phyloP scores from a whole-genome alignment of 2,329 filamentous ascomycete species.

The Fusarium cicatricum region DNA sequence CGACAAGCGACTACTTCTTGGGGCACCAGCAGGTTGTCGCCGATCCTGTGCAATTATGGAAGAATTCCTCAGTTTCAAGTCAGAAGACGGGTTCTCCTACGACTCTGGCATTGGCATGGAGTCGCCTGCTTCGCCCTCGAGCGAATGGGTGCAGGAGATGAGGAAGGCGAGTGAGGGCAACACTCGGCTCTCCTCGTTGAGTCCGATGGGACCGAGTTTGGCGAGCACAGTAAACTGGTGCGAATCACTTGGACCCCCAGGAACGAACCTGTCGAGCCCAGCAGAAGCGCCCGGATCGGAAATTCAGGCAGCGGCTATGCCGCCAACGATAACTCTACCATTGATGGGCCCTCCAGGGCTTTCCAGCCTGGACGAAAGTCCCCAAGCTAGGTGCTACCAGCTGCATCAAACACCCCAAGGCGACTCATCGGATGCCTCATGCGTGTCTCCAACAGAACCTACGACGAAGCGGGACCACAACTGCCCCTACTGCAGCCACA shows the following conservation, averaged over 20 bases:
- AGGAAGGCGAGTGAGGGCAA: conserved; percentile 21
- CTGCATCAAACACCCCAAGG: no score
- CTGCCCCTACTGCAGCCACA: conserved; percentile 41
- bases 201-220: neutral
- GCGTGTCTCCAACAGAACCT: conserved; percentile 15
- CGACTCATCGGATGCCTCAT: neutral
- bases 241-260: neutral
- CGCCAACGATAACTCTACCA: neutral
- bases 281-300: neutral
- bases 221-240: neutral
- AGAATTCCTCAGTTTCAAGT: conserved; percentile 29
- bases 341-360: neutral
- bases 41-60: conserved; percentile 29
- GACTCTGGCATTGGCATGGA: conserved; percentile 36
- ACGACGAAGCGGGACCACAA: conserved; percentile 15
- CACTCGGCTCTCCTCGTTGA: conserved; percentile 6
- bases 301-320: neutral
- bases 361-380: neutral
- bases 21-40: conserved; percentile 13
- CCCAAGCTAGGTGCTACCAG: neutral
- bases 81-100: conserved; percentile 17
- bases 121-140: conserved; percentile 7
- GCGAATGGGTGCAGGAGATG: conserved; percentile 24
- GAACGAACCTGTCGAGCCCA: neutral
- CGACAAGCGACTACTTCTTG: conserved; percentile 4